phyloP scores from a whole-genome alignment of 345 rosid genomes.

The Eucalyptus tenuipes region DNA sequence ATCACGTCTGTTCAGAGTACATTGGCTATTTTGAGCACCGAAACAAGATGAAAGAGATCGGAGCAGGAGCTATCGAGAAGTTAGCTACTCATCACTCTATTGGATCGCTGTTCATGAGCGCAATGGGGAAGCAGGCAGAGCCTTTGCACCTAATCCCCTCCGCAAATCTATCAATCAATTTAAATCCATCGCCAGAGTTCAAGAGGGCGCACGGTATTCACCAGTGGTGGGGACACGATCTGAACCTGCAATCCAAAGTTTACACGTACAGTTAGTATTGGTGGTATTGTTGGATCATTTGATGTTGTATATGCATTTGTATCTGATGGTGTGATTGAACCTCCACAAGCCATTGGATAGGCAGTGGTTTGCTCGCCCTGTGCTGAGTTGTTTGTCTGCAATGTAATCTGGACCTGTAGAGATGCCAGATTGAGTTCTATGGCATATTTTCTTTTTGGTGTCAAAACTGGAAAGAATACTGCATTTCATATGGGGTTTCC shows the following conservation, averaged over 20 bases:
- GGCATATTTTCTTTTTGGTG: neutral
- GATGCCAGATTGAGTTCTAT: neutral
- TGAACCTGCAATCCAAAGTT: constrained; percentile 32
- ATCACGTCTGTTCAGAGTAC: constrained; percentile 72
- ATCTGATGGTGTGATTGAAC: neutral
- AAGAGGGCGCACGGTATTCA: constrained; percentile 83
- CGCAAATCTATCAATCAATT: constrained; percentile 40
- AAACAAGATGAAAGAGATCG: constrained; percentile 76
- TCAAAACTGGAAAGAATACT: neutral
- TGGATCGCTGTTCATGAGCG: constrained; percentile 50
- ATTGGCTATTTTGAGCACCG: constrained; percentile 84
- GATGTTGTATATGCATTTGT: neutral
- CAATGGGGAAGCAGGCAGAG: constrained; percentile 44
- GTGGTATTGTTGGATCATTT: neutral
- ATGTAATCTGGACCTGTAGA: neutral
- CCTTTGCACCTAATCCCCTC: constrained; percentile 79
- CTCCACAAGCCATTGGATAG: neutral
- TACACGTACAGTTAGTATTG: constrained; percentile 30
- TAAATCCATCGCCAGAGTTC: constrained; percentile 25
- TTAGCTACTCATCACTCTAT: constrained; percentile 64
- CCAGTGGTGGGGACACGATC: constrained; percentile 84
- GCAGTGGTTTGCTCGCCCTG: neutral
- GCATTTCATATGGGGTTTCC: neutral
- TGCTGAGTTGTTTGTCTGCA: neutral
- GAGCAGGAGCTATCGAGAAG: constrained; percentile 57